These are phyloP conservation scores for Phytophthora agathidicida DNA, from an alignment of 352 stramenopile genomes.

Conservation along the genomic window DNA sequence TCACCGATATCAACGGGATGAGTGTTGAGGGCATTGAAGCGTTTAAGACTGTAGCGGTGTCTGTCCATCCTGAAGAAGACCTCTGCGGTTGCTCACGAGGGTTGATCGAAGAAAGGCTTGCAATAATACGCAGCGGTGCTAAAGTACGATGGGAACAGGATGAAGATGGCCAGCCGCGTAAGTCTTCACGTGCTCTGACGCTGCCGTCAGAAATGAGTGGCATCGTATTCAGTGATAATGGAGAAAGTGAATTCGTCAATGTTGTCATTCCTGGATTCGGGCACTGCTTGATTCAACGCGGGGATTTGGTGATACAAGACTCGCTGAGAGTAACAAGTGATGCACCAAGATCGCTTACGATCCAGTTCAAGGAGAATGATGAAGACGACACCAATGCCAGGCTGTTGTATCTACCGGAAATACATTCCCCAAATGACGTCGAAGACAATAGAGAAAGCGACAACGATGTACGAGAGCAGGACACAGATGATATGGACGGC, in stretches of 20 bases:
- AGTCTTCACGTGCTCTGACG: neutral
- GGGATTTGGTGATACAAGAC: neutral
- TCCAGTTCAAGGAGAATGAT: neutral
- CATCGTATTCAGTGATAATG: slow-evolving; percentile 7
- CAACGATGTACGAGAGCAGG: neutral
- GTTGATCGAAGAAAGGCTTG: neutral
- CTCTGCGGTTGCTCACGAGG: neutral
- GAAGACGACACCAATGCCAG: neutral
- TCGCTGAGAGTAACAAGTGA: neutral
- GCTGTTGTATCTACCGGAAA: too few relatives aligned
- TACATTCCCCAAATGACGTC: too few relatives aligned
- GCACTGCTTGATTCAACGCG: neutral
- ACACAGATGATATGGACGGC: neutral
- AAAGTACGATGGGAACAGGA: slow-evolving; percentile 1
- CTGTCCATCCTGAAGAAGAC: neutral
- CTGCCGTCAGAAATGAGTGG: neutral
- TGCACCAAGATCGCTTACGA: neutral
- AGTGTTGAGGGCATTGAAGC: neutral
- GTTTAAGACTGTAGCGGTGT: neutral
- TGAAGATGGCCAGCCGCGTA: neutral
- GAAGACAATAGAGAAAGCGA: neutral
- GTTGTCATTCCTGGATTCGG: slow-evolving; percentile 5
- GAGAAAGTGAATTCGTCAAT: slow-evolving; percentile 6
- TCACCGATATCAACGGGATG: too few relatives aligned
- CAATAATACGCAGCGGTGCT: neutral